Evolutionary conservation across 1,284 basidiomycete species (phyloP), one percentile per base, ranked within the genome.

Genomic region (Ceratobasidium sp.): DNA sequence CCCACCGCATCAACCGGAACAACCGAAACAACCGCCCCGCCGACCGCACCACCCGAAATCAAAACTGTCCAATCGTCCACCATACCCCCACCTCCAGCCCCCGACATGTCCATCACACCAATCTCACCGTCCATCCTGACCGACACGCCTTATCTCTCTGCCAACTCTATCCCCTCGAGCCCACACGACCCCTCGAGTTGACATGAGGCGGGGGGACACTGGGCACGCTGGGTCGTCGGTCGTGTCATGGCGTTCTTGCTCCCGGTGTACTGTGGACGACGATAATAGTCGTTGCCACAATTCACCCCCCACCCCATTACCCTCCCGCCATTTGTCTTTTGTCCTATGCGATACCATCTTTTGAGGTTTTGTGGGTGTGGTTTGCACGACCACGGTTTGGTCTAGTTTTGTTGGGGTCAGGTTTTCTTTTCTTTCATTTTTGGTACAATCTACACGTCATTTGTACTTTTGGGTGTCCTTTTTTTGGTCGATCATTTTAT

Each of bases 221-320:
- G 68, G 68, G 46, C 46, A 10, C n/a, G 26, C 53, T 49, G 53
- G 49, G 28, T 49, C 53, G 68, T 49, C 18, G 46, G 68, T 28
- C 49, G 51, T 26, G 68, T 70, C n/a, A 12, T 70, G 23, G 68
- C 68, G 39, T 70, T 70, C 33, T 33, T 70, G 20, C 49, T 70
- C 39, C 68, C 68, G n/a, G 68, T 70, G 26, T 70, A 70, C 51
- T 70, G 46, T 56, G 51, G 51, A 70, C 67, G 58, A 61, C 60
- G 60, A 39, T 63, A 49, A n/a, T 42, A 28, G 33, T 40, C 15
- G 39, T 33, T 18, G 15, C 5, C 7, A 7, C 60, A 4, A 1
- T 33, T 33, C 33, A 33, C n/a, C 28, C 39, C 60, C 60, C 60
- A 42, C 60, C 28, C 23, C 60, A 20, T 28, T 18, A 23, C 28